Percentiles rank a stretch among this genome's conserved stretches.
Evolutionary conservation across 2,329 filamentous ascomycete species (phyloP).

Genomic region (Epichloe amarillans): DNA sequence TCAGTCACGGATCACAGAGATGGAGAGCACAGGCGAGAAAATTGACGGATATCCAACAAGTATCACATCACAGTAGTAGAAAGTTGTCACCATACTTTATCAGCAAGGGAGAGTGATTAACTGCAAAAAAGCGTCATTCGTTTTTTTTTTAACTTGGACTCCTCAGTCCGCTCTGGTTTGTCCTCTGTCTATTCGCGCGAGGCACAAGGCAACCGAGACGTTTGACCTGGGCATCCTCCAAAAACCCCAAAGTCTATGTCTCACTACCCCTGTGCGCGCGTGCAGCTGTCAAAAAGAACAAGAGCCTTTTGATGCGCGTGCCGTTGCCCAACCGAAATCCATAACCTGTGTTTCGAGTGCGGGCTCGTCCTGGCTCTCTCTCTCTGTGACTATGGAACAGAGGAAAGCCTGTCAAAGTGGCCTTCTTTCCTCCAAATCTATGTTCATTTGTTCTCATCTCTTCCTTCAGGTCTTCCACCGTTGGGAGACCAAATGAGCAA

Average conservation of each 20-base stretch:
- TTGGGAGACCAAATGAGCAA: conserved; percentile 21
- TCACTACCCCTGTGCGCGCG: not conserved
- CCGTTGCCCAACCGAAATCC: conserved; percentile 22
- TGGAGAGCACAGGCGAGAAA: too few relatives aligned
- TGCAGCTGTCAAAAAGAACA: conserved; percentile 14
- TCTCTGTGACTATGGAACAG: conserved; percentile 16
- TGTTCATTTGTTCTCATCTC: conserved; percentile 18
- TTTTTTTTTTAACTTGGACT: conserved; percentile 21
- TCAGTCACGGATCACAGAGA: too few relatives aligned
- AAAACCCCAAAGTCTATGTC: not conserved
- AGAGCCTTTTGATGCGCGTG: conserved; percentile 16
- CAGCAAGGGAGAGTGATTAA: not conserved
- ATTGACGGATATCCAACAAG: too few relatives aligned
- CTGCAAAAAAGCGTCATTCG: not conserved
- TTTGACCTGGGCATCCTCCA: not conserved
- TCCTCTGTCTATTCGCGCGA: conserved; percentile 12
- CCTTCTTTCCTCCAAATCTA: conserved; percentile 19
- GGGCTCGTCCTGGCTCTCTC: conserved; percentile 25
- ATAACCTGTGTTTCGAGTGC: conserved; percentile 24
- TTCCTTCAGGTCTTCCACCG: conserved; percentile 16
- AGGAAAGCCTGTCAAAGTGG: conserved; percentile 21
- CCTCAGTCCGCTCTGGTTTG: conserved; percentile 28
- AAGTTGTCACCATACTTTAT: too few relatives aligned
- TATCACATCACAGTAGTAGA: too few relatives aligned
- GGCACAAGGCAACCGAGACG: conserved; percentile 7